Evolutionary conservation across 2,329 filamentous ascomycete genomes (phyloP).

Genomic region (Sporothrix curviconia): DNA sequence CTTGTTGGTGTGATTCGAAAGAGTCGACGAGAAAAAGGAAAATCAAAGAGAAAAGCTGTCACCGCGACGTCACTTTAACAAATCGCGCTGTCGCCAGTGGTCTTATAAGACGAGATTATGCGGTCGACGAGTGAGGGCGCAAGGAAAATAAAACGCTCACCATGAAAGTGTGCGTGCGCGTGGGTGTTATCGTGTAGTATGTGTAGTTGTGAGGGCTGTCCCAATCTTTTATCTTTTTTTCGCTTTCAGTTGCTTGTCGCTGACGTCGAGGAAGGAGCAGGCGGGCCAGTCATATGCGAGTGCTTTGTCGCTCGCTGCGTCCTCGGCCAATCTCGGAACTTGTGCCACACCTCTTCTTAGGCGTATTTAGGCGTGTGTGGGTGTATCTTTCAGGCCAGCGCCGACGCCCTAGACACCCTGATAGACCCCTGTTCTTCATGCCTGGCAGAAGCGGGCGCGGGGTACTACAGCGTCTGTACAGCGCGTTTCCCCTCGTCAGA

Average conservation of each 20-base stretch:
- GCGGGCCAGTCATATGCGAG: background rate
- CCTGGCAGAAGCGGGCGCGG: too few relatives aligned
- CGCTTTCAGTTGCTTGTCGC: background rate
- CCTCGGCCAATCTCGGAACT: conserved; percentile 13
- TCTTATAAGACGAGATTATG: too few relatives aligned
- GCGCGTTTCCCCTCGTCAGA: background rate
- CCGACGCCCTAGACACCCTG: too few relatives aligned
- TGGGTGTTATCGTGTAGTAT: background rate
- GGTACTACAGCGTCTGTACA: background rate
- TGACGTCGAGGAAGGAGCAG: background rate
- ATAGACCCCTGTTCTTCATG: too few relatives aligned
- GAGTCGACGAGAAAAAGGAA: too few relatives aligned
- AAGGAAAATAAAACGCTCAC: background rate
- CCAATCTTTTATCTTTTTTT: background rate
- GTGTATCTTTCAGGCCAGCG: too few relatives aligned
- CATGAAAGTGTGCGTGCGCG: background rate
- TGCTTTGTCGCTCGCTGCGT: background rate
- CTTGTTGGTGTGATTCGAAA: too few relatives aligned
- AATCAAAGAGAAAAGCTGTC: too few relatives aligned
- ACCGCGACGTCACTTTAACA: too few relatives aligned
- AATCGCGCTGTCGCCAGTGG: too few relatives aligned
- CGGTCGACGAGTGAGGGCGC: background rate
- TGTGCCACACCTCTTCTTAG: background rate
- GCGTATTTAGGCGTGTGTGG: too few relatives aligned
- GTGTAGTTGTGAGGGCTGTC: background rate